Conservation (phyloP, 257 asterid species). For the Nicotiana undulata region DNA sequence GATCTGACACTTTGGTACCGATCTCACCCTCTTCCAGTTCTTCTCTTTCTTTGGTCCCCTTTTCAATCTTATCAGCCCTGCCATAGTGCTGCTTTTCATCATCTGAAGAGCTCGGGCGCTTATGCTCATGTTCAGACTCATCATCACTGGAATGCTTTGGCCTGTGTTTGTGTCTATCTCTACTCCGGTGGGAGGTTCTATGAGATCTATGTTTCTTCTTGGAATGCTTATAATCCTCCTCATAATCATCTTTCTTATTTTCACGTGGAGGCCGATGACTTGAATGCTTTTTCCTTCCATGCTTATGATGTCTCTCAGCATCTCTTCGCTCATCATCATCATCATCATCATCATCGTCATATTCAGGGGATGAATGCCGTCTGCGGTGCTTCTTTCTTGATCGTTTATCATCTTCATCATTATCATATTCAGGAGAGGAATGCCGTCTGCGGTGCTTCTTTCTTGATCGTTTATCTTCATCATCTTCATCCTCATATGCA, state of each 20-base stretch:
- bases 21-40: conserved; percentile 85
- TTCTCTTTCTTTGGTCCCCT: conserved; percentile 21
- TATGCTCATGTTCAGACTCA: conserved; percentile 22
- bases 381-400: conserved; percentile 36
- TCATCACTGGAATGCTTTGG: conserved; percentile 27
- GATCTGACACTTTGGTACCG: conserved; percentile 40
- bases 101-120: conserved; percentile 32
- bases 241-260: conserved; percentile 19
- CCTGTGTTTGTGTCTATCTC: conserved; percentile 26
- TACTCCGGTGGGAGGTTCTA: conserved; percentile 32
- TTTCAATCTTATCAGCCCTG: conserved; percentile 11
- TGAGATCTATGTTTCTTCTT: conserved; percentile 44
- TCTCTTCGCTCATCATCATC: conserved; percentile 14
- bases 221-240: conserved; percentile 19
- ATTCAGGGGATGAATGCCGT: conserved; percentile 22
- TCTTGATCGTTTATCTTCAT: conserved; percentile 28
- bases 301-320: conserved; percentile 19
- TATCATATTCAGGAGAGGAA: conserved; percentile 17
- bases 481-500: conserved; percentile 18
- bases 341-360: conserved; percentile 4
- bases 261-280: conserved; percentile 32
- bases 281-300: conserved; percentile 35
- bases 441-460: conserved; percentile 32
- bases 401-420: conserved; percentile 14
- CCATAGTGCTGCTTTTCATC: conserved; percentile 13